Percentiles rank a stretch among this genome's conserved stretches.
These are phyloP conservation scores for Hymenoscyphus infarciens DNA, from an alignment of 2,329 filamentous ascomycete species.

Conservation along the genomic window DNA sequence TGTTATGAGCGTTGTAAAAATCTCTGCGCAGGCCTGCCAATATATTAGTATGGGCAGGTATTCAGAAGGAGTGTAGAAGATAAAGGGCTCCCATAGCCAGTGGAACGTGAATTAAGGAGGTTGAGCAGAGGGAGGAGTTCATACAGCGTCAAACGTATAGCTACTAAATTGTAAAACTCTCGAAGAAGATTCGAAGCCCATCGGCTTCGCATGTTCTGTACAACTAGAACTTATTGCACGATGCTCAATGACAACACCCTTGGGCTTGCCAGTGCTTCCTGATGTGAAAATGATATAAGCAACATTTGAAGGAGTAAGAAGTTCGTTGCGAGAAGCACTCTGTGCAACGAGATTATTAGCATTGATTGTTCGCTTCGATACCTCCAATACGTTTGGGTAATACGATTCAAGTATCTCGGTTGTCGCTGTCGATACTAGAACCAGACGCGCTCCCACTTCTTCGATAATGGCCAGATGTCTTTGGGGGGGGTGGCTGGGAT, in stretches of 20 bases:
- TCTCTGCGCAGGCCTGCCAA: slow-evolving; percentile 38
- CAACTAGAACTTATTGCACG: slow-evolving; percentile 14
- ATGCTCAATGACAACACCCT: slow-evolving; percentile 26
- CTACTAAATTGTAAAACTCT: slow-evolving; percentile 9
- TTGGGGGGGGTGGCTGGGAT: no score
- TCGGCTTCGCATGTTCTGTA: background rate
- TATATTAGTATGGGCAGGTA: background rate
- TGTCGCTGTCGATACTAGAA: no score
- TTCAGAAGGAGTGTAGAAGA: background rate
- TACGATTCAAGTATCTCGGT: no score
- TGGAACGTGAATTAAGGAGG: no score
- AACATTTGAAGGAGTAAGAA: background rate
- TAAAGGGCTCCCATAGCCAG: background rate
- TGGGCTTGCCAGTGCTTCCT: background rate
- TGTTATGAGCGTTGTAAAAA: slow-evolving; percentile 27
- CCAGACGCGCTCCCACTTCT: no score
- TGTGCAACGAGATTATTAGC: no score
- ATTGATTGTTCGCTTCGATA: no score
- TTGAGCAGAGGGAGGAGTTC: no score
- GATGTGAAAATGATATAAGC: background rate
- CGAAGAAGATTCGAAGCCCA: background rate
- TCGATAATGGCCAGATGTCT: no score
- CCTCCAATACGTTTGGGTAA: no score
- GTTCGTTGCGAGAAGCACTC: no score
- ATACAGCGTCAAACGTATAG: no score